These are phyloP conservation scores for Amanita subjunquillea DNA, from an alignment of 768 basidiomycete species.

Conservation along the genomic window DNA sequence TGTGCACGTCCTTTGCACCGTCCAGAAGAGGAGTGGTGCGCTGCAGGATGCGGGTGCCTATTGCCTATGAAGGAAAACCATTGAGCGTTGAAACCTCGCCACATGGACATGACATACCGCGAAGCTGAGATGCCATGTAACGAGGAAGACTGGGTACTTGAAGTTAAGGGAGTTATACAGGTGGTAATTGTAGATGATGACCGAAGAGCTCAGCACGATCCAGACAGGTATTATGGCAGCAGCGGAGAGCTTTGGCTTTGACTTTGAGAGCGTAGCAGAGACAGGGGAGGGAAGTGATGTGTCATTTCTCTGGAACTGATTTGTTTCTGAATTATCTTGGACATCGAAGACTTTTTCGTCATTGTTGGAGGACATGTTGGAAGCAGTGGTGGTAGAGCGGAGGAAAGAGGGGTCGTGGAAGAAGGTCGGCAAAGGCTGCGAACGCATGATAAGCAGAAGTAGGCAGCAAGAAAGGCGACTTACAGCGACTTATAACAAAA, in stretches of 20 bases:
- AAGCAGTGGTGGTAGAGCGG: background rate
- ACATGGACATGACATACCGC: slow-evolving; percentile 31
- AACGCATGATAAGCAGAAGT: background rate
- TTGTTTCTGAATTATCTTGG: background rate
- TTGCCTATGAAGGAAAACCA: slow-evolving; percentile 29
- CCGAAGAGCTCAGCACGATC: slow-evolving; percentile 81
- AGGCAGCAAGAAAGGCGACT: background rate
- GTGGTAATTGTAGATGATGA: slow-evolving; percentile 96
- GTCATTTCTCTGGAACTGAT: background rate
- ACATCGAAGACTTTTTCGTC: background rate
- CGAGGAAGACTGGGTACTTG: slow-evolving; percentile 86
- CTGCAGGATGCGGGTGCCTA: slow-evolving; percentile 80
- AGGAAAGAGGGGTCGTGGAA: background rate
- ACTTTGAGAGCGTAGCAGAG: slow-evolving; percentile 28
- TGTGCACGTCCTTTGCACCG: slow-evolving; percentile 65
- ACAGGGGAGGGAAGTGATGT: slow-evolving; percentile 48
- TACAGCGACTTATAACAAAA: slow-evolving; percentile 1
- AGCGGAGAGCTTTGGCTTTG: slow-evolving; percentile 50
- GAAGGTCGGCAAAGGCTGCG: background rate
- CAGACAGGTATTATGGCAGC: slow-evolving; percentile 80
- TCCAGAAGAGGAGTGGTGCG: slow-evolving; percentile 77
- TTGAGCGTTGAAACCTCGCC: background rate
- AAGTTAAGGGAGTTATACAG: slow-evolving; percentile 77
- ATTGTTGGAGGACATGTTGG: slow-evolving; percentile 6
- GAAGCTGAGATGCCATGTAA: slow-evolving; percentile 77